Base-by-base conservation (phyloP, 805 yeast species). In the Candida cerambycidarum region DNA sequence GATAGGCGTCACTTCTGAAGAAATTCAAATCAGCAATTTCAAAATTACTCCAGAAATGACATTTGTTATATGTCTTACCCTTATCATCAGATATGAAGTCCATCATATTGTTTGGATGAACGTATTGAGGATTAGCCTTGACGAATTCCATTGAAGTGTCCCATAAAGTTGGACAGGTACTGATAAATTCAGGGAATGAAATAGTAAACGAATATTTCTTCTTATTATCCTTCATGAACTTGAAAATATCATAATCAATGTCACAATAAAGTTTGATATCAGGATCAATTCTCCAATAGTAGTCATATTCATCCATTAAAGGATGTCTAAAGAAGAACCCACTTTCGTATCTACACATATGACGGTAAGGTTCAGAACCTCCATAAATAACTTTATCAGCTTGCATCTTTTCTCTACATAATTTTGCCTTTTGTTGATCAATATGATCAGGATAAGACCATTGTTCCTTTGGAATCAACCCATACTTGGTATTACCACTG, bases 231-330 rank as follows among this genome's bases (percentile, higher is more conserved):
- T 88, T 75, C 85, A 92, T 76, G 49, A 82, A 76, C 55, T 78
- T 76, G 69, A 92, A 92, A 11, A 97, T 90, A 61, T 92, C 99
- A 63, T 82, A 84, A 56, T 83, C 80, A 44, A 89, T 71, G 63
- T 89, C 96, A 73, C 96, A 89, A 65, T 73, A 82, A 54, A 88
- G 77, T 62, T 78, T 78, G 60, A 85, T 77, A 59, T 81, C 85
- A 14, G 96, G 96, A 64, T 89, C 97, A 42, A 89, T 95, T 67
- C 97, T 80, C 97, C 97, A 89, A 73, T 89, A 89, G 75, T 83
- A 89, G 46, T 85, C 88, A 62, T 81, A 89, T n/a, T 85, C 83
- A 43, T 71, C 71, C 74, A 89, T 61, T 45, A 85, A 58, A 32
- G 82, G 83, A 59, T 87, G 93, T 65, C 82, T 78, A 72, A 77